Evolutionary conservation across 2,329 filamentous ascomycete genomes (phyloP), one percentile per base, ranked within the genome.

Genomic region (Chaetomiaceae sp.): DNA sequence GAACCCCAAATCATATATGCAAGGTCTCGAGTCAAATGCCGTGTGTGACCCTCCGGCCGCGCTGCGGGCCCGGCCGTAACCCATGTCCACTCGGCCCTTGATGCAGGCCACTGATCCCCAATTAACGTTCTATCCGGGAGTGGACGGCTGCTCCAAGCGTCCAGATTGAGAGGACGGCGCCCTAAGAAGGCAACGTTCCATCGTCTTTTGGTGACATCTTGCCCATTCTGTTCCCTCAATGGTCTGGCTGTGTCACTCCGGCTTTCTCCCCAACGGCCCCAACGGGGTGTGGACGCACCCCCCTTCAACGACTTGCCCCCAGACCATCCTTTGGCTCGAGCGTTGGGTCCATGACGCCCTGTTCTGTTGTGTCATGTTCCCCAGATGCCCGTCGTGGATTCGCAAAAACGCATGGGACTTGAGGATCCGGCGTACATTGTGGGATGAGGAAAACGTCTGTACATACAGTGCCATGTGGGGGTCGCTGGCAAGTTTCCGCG

Each of bases 331-430:
- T 6, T 17, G 13, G 19, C 25, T n/a, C 21, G 16, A 25, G 40
- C 25, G 25, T 44, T 17, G 17, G 45, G 37, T 4, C 8, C 31
- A 34, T 39, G 2, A 8, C 31, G n/a, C 12, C 8, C 16, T 37
- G 40, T 31, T 16, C 27, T 51, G 33, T 21, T 13, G 5, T 27
- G 42, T 41, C 25, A 27, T 10, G 25, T 30, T 5, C 30, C 7
- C 17, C 27, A 17, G 27, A 41, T 23, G 47, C n/a, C 13, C 33
- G 39, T 19, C 25, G 37, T n/a, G 37, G 31, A 27, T 12, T 16
- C 9, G 31, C 40, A 37, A 5, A n/a, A 10, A 51, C 37, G 53
- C 53, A 55, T 52, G 53, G 53, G 37, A 51, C 53, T 55, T 55
- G 41, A n/a, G n/a, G n/a, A n/a, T n/a, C n/a, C n/a, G n/a, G n/a